Evolutionary conservation across 1,139 yeast species (phyloP).

Genomic region (Nakaseomyces bracarensis): DNA sequence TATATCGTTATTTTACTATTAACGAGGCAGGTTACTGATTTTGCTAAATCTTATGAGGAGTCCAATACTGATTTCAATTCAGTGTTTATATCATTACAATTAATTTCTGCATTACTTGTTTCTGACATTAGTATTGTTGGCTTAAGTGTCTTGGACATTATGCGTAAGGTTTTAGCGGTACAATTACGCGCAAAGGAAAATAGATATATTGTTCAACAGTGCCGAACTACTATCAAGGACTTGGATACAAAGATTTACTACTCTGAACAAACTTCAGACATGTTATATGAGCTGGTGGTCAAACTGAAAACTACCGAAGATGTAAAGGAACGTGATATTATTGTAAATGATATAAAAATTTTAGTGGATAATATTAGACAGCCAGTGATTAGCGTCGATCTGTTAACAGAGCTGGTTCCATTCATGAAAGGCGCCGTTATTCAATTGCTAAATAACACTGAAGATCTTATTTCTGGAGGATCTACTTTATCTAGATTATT

Average conservation of each 20-base stretch:
- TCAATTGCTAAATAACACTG: constrained; percentile 20
- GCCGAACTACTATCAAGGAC: constrained; percentile 25
- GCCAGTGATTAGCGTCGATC: constrained; percentile 24
- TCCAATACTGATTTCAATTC: constrained; percentile 32
- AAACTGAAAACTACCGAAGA: constrained; percentile 19
- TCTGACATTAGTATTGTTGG: constrained; percentile 84
- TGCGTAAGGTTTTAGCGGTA: constrained; percentile 52
- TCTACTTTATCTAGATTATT: constrained; percentile 21
- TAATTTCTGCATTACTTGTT: constrained; percentile 60
- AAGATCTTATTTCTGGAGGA: constrained; percentile 19
- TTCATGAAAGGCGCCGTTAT: constrained; percentile 13
- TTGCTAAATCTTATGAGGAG: constrained; percentile 12
- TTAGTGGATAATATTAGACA: constrained; percentile 17
- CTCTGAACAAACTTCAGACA: constrained; percentile 31
- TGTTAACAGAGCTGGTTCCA: constrained; percentile 24
- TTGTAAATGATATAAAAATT: constrained; percentile 21
- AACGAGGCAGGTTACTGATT: constrained; percentile 30
- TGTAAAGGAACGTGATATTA: constrained; percentile 12
- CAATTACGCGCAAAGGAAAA: constrained; percentile 41
- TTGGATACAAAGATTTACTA: constrained; percentile 29
- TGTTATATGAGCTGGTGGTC: constrained; percentile 27
- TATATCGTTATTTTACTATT: constrained; percentile 52
- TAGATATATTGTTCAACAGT: constrained; percentile 19
- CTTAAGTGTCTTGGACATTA: constrained; percentile 73
- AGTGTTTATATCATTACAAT: constrained; percentile 39